Conservation (phyloP, 345 rosid genomes). For the Aquilaria yunnanensis region DNA sequence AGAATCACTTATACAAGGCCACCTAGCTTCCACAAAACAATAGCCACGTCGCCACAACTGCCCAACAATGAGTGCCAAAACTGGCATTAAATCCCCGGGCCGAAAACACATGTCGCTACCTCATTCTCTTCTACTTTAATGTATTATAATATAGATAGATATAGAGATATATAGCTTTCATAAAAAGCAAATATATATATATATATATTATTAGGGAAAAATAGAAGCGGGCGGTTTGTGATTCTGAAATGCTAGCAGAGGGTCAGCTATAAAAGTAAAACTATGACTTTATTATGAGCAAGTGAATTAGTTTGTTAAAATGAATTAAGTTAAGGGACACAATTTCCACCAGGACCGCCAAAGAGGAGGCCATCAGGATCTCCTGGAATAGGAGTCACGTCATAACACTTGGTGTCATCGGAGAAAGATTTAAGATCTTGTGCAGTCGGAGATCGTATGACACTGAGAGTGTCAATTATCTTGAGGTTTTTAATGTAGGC, state of each 20-base stretch:
- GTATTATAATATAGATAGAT: no score
- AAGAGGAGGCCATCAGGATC: background rate
- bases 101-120: no score
- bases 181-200: background rate
- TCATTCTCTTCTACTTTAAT: no score
- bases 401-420: background rate
- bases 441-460: no score
- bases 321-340: background rate
- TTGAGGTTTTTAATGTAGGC: conserved; percentile 2
- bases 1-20: no score
- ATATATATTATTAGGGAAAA: background rate
- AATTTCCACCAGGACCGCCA: background rate
- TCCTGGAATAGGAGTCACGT: background rate
- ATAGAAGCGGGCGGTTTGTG: background rate
- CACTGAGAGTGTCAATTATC: background rate
- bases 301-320: background rate
- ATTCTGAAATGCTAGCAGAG: background rate
- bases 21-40: no score
- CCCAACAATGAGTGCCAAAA: no score
- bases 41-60: no score
- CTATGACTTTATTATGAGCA: no score
- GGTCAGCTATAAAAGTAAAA: no score
- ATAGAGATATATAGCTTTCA: background rate
- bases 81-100: no score
- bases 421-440: no score